These are phyloP conservation scores for Debaryomyces subglobosus DNA, from an alignment of 1,139 yeast species.

Conservation along the genomic window DNA sequence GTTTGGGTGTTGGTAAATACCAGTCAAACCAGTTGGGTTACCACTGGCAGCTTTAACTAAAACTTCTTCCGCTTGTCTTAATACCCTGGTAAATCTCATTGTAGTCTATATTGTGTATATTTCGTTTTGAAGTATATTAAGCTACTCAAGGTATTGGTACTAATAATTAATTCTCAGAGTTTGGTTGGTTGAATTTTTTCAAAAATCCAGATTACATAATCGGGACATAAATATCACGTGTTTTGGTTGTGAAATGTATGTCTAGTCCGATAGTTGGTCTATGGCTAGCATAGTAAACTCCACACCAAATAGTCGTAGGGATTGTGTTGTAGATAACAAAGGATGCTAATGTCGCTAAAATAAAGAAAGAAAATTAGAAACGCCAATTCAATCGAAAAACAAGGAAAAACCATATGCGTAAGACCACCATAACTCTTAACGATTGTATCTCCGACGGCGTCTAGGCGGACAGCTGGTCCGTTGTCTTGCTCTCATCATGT, in stretches of 20 bases:
- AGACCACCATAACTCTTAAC: no score
- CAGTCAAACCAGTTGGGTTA: constrained; percentile 79
- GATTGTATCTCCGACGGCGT: neutral
- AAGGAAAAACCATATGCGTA: neutral
- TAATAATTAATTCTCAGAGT: constrained; percentile 14
- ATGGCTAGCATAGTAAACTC: neutral
- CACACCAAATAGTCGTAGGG: neutral
- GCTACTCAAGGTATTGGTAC: neutral
- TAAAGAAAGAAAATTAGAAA: neutral
- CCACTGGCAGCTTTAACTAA: constrained; percentile 70
- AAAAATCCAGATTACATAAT: constrained; percentile 16
- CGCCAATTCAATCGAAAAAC: neutral
- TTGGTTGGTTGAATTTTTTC: constrained; percentile 31
- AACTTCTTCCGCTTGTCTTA: constrained; percentile 59
- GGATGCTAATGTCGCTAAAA: no score
- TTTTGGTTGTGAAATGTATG: neutral
- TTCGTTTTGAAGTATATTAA: neutral
- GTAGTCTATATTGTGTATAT: constrained; percentile 3
- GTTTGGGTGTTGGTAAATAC: constrained; percentile 76
- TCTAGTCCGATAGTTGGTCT: neutral
- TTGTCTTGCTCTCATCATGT: constrained; percentile 30
- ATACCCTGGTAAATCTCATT: constrained; percentile 49
- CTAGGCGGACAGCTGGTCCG: neutral
- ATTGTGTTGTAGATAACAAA: neutral
- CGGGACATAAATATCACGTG: constrained; percentile 15